A percentile compares a stretch with the other conserved stretches of the same genome.
phyloP scores from a whole-genome alignment of 192 early-diverging fungal genomes.

The Coemansia sp. region DNA sequence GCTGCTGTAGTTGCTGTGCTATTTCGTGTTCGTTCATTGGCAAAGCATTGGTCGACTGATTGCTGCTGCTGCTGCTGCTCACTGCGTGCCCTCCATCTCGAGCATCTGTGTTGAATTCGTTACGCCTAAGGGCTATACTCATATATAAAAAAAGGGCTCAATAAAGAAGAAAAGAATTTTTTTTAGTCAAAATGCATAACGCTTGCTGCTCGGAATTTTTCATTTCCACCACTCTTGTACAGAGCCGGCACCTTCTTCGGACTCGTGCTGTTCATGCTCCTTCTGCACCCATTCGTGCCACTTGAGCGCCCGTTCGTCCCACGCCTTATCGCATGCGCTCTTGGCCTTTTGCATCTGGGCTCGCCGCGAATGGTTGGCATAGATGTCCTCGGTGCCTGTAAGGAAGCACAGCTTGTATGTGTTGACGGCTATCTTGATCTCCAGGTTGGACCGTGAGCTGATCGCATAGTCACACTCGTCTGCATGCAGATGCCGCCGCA shows the following conservation, averaged over 20 bases:
- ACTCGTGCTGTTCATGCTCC: conserved; percentile 17
- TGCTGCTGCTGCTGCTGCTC: background rate
- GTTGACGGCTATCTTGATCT: conserved; percentile 96
- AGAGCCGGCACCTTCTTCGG: background rate
- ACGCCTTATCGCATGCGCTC: conserved; percentile 27
- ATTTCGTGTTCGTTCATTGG: conserved; percentile 14
- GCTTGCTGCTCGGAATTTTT: no score
- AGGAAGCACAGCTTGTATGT: conserved; percentile 99
- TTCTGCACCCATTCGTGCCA: conserved; percentile 41
- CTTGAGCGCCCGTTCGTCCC: conserved; percentile 14
- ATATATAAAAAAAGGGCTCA: conserved; percentile 3
- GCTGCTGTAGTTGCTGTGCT: conserved; percentile 40
- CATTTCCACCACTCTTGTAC: conserved; percentile 47
- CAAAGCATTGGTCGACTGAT: conserved; percentile 1
- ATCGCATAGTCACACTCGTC: conserved; percentile 58
- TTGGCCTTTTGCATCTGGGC: conserved; percentile 21
- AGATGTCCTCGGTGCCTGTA: conserved; percentile 91
- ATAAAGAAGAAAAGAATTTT: background rate
- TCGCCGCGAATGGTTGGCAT: conserved; percentile 54
- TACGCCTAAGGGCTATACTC: conserved; percentile 7
- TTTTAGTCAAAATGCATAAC: no score
- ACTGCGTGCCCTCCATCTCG: background rate
- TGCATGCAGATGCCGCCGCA: conserved; percentile 56
- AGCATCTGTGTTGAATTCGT: background rate
- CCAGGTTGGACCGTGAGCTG: conserved; percentile 72